These are phyloP conservation scores for Waltergamsia citrina DNA, from an alignment of 2,329 filamentous ascomycete genomes.

Conservation along the genomic window DNA sequence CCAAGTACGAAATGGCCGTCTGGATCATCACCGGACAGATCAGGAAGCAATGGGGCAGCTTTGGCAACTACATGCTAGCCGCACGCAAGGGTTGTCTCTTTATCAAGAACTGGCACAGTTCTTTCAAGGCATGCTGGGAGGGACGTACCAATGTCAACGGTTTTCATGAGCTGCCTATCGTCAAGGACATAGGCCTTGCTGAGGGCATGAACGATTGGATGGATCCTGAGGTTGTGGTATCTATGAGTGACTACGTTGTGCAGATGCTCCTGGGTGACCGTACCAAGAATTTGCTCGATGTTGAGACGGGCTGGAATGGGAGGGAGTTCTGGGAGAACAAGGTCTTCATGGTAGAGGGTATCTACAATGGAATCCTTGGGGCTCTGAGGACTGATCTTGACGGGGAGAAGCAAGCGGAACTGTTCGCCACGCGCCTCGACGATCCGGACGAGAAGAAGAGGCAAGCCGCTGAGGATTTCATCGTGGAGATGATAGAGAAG, in stretches of 20 bases:
- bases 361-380: conserved; percentile 20
- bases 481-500: conserved; percentile 20
- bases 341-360: conserved; percentile 19
- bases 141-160: conserved; percentile 19
- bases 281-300: conserved; percentile 19
- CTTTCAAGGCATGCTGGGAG: conserved; percentile 25
- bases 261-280: conserved; percentile 25
- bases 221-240: conserved; percentile 9
- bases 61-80: conserved; percentile 31
- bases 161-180: conserved; percentile 18
- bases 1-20: conserved; percentile 14
- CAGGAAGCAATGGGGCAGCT: conserved; percentile 19
- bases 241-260: conserved; percentile 24
- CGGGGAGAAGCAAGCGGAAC: conserved; percentile 16
- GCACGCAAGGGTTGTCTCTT: conserved; percentile 29
- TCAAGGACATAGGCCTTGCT: conserved; percentile 19
- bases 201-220: conserved; percentile 9
- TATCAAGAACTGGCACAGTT: conserved; percentile 30
- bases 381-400: conserved; percentile 17
- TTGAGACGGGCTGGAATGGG: conserved; percentile 18
- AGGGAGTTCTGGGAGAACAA: conserved; percentile 20
- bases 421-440: conserved; percentile 19
- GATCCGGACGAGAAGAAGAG: conserved; percentile 17
- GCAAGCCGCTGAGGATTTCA: conserved; percentile 16
- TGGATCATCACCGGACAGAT: conserved; percentile 24